phyloP scores from a whole-genome alignment of 2,329 filamentous ascomycete genomes.

The Ceratocystis lukuohia region DNA sequence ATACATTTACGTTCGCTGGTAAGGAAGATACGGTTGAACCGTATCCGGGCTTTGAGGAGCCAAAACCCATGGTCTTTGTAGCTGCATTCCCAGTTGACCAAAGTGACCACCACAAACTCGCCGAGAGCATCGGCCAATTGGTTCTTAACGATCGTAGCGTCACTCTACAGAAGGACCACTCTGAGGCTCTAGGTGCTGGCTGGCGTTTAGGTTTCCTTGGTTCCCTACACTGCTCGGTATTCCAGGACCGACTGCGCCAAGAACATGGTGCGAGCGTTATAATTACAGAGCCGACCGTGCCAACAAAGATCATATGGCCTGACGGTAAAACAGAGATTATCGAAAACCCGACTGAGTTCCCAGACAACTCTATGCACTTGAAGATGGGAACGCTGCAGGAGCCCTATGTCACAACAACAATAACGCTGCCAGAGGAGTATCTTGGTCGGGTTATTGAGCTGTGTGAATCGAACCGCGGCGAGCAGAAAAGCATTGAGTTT shows the following conservation, averaged over 20 bases:
- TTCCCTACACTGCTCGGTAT: conserved; percentile 97
- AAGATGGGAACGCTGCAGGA: conserved; percentile 37
- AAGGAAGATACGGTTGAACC: conserved; percentile 63
- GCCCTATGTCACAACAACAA: conserved; percentile 58
- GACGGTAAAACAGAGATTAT: conserved; percentile 38
- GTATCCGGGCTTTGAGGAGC: conserved; percentile 87
- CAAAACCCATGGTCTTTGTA: conserved; percentile 97
- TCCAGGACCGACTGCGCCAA: conserved; percentile 85
- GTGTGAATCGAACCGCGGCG: conserved; percentile 77
- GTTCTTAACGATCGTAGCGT: conserved; percentile 91
- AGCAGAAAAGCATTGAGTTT: conserved; percentile 78
- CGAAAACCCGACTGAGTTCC: conserved; percentile 78
- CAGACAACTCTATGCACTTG: conserved; percentile 31
- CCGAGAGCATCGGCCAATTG: conserved; percentile 88
- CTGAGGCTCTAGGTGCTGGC: conserved; percentile 81
- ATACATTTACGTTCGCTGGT: conserved; percentile 79
- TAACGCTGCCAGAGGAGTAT: conserved; percentile 89
- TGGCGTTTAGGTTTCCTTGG: conserved; percentile 91
- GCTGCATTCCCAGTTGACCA: conserved; percentile 92
- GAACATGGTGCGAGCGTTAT: conserved; percentile 93
- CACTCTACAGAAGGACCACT: conserved; percentile 85
- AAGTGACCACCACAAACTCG: conserved; percentile 68
- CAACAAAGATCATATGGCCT: conserved; percentile 66
- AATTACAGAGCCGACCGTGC: conserved; percentile 90
- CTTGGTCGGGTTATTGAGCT: conserved; percentile 89